Evolutionary conservation across 1,284 basidiomycete species (phyloP), one percentile per base, ranked within the genome.

Genomic region (Cronartium quercuum): DNA sequence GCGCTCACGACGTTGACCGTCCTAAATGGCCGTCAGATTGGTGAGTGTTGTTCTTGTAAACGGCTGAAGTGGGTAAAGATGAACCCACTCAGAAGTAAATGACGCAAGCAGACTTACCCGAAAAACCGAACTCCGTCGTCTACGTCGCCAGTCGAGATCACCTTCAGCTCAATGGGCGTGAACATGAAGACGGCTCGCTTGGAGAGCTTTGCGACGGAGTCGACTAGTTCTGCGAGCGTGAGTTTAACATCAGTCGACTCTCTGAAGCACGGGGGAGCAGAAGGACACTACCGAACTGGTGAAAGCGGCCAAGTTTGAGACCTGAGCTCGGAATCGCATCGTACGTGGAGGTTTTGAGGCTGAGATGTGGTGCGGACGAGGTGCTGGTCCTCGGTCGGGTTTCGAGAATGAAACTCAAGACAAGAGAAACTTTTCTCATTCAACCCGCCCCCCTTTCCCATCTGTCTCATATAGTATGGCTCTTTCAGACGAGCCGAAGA

Each of bases 51-150:
- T 29, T 29, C 29, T 29, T 29, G 29, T 29, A 29, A 29, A 29
- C 2, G 29, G 29, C 29, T 29, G 29, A 29, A 29, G 29, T 29
- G 29, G 29, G 29, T 29, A 29, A 29, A 29, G 29, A 1, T 29
- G 29, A 29, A 29, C 29, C 29, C 29, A 29, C 29, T 29, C 29
- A 29, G 29, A 29, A 29, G 29, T 29, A 29, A 29, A 58, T 42
- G 5, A 70, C 10, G 29, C 18, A 61, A 29, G 66, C 9, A 18
- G 12, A 66, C 47, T 57, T 66, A 66, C 70, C 51, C 70, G 44
- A 55, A 60, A n/a, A 74, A 38, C 40, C 55, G 41, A 40, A 74
- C 55, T n/a, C 70, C 70, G 38, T 66, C 70, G 34, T 74, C 70
- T 15, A 66, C 29, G 12, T 74, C 70, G 2, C 70, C 70, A 15